A percentile compares a stretch with the other conserved stretches of the same genome.
Conservation (phyloP, 179 eudicot genomes). For the Beta macrorhiza region DNA sequence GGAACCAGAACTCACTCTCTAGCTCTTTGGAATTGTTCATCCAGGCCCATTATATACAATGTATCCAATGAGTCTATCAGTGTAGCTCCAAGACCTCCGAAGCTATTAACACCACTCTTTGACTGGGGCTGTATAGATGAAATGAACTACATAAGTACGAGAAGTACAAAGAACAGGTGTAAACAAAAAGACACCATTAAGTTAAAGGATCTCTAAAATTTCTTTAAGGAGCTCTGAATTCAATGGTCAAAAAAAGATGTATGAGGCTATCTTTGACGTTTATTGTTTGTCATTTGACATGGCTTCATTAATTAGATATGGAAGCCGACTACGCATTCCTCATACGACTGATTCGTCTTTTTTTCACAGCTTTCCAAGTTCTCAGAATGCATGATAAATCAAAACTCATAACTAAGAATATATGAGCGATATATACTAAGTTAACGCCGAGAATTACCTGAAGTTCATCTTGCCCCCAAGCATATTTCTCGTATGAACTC, state of each 20-base stretch:
- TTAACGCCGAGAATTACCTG: slow-evolving; percentile 52
- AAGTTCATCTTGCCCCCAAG: slow-evolving; percentile 99
- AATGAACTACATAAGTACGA: slow-evolving; percentile 3
- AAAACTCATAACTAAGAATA: background rate
- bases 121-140: slow-evolving; percentile 71
- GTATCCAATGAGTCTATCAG: slow-evolving; percentile 93
- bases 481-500: slow-evolving; percentile 97
- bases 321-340: background rate
- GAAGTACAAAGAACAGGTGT: background rate
- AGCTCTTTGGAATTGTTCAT: slow-evolving; percentile 93
- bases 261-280: background rate
- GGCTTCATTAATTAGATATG: background rate
- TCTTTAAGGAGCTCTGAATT: background rate
- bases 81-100: slow-evolving; percentile 99
- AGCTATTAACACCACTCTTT: slow-evolving; percentile 91
- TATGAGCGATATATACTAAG: background rate
- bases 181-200: background rate
- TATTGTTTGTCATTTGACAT: background rate
- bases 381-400: background rate
- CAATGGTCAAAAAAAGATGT: slow-evolving; percentile 10
- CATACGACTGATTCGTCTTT: background rate
- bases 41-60: slow-evolving; percentile 92
- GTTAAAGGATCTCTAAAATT: background rate
- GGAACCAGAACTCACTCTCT: slow-evolving; percentile 67
- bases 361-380: background rate